Evolutionary conservation across 75 land plant species (phyloP).

Genomic region (Pinus albicaulis): DNA sequence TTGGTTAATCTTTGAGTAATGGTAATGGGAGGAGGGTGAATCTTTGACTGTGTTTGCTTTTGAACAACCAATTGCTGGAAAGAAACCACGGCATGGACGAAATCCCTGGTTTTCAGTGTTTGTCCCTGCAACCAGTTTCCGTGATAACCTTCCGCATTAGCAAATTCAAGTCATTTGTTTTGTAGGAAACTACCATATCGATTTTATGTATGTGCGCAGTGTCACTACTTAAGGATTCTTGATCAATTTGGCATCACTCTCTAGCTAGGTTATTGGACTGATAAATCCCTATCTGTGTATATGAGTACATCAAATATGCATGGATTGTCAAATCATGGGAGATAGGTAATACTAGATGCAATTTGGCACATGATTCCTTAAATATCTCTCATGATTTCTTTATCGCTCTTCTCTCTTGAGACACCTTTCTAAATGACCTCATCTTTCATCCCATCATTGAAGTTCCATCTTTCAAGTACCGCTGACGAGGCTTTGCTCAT

Average conservation of each 20-base stretch:
- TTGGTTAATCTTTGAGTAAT: no score
- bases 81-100: no score
- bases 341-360: slow-evolving; percentile 87
- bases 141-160: no score
- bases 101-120: no score
- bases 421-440: slow-evolving; percentile 85
- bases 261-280: slow-evolving; percentile 81
- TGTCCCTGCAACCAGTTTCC: no score
- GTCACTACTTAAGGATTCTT: slow-evolving; percentile 90
- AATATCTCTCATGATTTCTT: slow-evolving; percentile 96
- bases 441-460: slow-evolving; percentile 76
- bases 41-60: no score
- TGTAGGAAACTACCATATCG: no score
- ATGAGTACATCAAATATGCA: slow-evolving; percentile 89
- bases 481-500: slow-evolving; percentile 81
- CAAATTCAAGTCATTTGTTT: no score
- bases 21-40: no score
- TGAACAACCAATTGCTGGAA: no score
- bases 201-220: slow-evolving; percentile 21
- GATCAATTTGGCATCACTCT: slow-evolving; percentile 93
- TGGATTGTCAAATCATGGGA: slow-evolving; percentile 88
- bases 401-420: slow-evolving; percentile 86
- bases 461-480: slow-evolving; percentile 97
- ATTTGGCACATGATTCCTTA: slow-evolving; percentile 98
- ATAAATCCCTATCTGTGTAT: slow-evolving; percentile 88